A percentile compares a stretch with the other conserved stretches of the same genome.
Conservation (phyloP, 176 grass and related monocot species). For the Aegilops sharonensis region DNA sequence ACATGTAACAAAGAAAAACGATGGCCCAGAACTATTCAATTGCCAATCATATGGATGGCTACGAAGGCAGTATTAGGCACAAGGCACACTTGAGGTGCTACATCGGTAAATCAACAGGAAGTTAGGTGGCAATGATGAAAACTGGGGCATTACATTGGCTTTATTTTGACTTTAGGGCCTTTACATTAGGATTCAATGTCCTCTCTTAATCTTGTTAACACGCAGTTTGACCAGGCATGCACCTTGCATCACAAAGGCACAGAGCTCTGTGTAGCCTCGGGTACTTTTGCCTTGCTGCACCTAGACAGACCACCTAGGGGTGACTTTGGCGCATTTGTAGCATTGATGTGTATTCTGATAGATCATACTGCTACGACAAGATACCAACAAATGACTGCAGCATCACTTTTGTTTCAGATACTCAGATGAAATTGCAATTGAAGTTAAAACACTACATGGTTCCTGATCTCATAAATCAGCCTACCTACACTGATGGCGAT, state of each 20-base stretch:
- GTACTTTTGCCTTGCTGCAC: no score
- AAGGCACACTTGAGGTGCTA: background rate
- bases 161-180: background rate
- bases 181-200: background rate
- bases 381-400: background rate
- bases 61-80: background rate
- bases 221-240: background rate
- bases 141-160: background rate
- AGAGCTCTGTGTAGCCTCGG: background rate
- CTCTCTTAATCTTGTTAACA: background rate
- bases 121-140: background rate
- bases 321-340: background rate
- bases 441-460: conserved; percentile 14
- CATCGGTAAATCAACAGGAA: background rate
- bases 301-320: no score
- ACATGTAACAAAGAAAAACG: background rate
- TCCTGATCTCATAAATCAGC: background rate
- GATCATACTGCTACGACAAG: background rate
- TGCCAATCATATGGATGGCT: conserved; percentile 9
- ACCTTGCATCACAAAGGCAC: background rate
- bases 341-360: conserved; percentile 8
- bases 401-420: background rate
- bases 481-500: background rate
- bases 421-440: background rate
- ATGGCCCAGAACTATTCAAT: background rate